phyloP scores from a whole-genome alignment of 805 yeast species.

The Kodamaea sagamina region DNA sequence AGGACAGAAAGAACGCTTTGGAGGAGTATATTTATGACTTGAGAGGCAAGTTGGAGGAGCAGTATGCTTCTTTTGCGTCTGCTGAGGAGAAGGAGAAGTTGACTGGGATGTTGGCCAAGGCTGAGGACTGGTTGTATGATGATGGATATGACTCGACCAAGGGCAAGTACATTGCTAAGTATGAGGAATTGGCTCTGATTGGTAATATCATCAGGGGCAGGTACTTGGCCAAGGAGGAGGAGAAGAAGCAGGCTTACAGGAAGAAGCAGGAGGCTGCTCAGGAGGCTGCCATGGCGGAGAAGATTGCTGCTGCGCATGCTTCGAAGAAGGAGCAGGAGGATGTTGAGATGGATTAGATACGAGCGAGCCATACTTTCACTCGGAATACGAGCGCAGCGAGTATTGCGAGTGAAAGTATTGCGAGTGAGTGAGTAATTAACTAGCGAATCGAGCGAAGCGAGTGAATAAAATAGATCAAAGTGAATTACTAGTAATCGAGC shows the following conservation, averaged over 20 bases:
- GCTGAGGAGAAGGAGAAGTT: slow-evolving; percentile 87
- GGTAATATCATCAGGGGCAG: slow-evolving; percentile 97
- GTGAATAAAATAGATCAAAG: too few species aligned
- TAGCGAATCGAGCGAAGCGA: too few species aligned
- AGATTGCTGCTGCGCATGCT: slow-evolving; percentile 64
- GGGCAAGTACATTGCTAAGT: slow-evolving; percentile 96
- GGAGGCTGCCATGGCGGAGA: slow-evolving; percentile 80
- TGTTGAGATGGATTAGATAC: slow-evolving; percentile 34
- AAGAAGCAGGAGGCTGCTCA: slow-evolving; percentile 86
- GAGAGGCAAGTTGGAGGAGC: slow-evolving; percentile 94
- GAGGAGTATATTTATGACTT: slow-evolving; percentile 98
- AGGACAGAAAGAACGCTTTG: slow-evolving; percentile 95
- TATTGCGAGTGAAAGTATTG: not conserved
- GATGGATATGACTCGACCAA: slow-evolving; percentile 96
- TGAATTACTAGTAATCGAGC: too few species aligned
- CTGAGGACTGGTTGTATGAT: slow-evolving; percentile 98
- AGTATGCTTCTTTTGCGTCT: slow-evolving; percentile 83
- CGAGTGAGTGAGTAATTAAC: slow-evolving; percentile 1
- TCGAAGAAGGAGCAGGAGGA: slow-evolving; percentile 21
- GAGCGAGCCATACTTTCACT: slow-evolving; percentile 8
- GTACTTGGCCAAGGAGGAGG: slow-evolving; percentile 91
- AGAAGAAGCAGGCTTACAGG: slow-evolving; percentile 85
- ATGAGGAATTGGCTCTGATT: slow-evolving; percentile 91
- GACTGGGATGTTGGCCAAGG: slow-evolving; percentile 67
- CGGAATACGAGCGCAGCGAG: too few species aligned